These are phyloP conservation scores for Aspergillus candidus DNA, from an alignment of 2,329 filamentous ascomycete species.

Conservation along the genomic window DNA sequence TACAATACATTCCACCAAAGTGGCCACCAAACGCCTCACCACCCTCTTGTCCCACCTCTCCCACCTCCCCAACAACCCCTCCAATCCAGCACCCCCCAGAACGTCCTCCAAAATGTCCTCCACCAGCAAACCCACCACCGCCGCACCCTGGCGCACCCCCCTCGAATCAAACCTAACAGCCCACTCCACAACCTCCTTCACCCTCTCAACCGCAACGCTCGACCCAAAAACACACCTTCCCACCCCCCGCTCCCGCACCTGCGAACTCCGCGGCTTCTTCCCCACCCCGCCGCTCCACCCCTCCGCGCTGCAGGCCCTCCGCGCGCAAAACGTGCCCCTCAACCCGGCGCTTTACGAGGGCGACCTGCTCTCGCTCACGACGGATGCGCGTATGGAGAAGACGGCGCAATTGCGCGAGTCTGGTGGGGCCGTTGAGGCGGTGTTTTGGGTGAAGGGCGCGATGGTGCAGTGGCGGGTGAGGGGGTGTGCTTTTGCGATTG, in stretches of 20 bases:
- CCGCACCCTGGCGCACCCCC: constrained; percentile 26
- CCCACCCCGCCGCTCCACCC: constrained; percentile 60
- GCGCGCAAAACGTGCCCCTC: constrained; percentile 24
- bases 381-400: constrained; percentile 84
- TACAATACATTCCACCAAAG: too few species aligned
- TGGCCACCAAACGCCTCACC: too few species aligned
- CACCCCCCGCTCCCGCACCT: constrained; percentile 48
- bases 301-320: constrained; percentile 63
- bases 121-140: not conserved
- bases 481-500: constrained; percentile 70
- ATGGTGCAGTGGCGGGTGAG: constrained; percentile 80
- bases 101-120: constrained; percentile 5
- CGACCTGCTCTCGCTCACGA: constrained; percentile 78
- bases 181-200: constrained; percentile 21
- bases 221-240: constrained; percentile 12
- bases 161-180: constrained; percentile 21
- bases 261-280: constrained; percentile 83
- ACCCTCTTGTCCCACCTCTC: too few species aligned
- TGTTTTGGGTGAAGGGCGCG: constrained; percentile 69
- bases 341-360: constrained; percentile 69
- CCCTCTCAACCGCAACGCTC: constrained; percentile 20
- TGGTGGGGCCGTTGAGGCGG: constrained; percentile 69
- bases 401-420: constrained; percentile 62
- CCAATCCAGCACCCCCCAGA: too few species aligned
- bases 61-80: too few species aligned